Evolutionary conservation across 352 stramenopile species (phyloP).

Genomic region (Phytophthora sansomeana): DNA sequence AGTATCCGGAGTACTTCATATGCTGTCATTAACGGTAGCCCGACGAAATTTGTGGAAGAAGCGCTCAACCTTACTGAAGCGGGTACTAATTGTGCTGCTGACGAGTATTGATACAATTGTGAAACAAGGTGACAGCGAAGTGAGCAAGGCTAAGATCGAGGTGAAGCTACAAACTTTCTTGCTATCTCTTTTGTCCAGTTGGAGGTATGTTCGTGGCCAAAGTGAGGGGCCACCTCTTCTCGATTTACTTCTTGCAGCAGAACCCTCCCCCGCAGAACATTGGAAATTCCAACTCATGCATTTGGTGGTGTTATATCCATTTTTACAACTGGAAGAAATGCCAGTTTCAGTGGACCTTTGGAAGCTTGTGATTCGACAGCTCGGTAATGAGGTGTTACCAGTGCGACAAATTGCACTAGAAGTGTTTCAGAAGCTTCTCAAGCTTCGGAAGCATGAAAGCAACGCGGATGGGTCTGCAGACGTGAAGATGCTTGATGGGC

Average conservation of each 20-base stretch:
- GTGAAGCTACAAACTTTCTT: constrained; percentile 64
- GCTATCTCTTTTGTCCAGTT: constrained; percentile 56
- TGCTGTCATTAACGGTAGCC: constrained; percentile 53
- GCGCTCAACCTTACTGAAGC: constrained; percentile 42
- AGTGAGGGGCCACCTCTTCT: constrained; percentile 31
- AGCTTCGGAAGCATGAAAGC: constrained; percentile 45
- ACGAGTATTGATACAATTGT: constrained; percentile 57
- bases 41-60: constrained; percentile 61
- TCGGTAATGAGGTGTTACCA: constrained; percentile 68
- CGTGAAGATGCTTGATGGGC: constrained; percentile 24
- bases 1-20: constrained; percentile 40
- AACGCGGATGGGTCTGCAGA: constrained; percentile 1
- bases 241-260: constrained; percentile 41
- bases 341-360: constrained; percentile 55
- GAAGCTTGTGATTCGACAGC: constrained; percentile 57
- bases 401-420: constrained; percentile 65
- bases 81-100: constrained; percentile 55
- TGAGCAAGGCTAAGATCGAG: constrained; percentile 62
- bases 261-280: constrained; percentile 56
- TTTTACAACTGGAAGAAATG: constrained; percentile 56
- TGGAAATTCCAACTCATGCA: constrained; percentile 87
- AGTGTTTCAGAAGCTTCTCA: constrained; percentile 62
- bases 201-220: constrained; percentile 53
- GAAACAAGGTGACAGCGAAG: constrained; percentile 63
- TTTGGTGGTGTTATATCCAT: constrained; percentile 70